Conservation (phyloP, 495 filamentous ascomycete species). For the Penicillium cataractarum region DNA sequence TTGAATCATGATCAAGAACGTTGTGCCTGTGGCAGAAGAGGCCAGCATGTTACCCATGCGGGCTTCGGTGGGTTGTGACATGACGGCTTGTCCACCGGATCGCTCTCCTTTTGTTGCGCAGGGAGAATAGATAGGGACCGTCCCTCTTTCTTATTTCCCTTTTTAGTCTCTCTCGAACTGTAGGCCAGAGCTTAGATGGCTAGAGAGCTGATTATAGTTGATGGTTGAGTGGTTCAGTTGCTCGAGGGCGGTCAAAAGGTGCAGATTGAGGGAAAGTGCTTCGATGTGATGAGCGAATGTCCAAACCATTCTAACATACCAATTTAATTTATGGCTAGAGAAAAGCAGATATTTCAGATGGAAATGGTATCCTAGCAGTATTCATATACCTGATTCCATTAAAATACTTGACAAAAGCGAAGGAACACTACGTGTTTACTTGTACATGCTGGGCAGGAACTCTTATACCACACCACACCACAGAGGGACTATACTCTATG, state of each 20-base stretch:
- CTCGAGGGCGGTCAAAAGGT: constrained; percentile 3
- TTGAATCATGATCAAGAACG: constrained; percentile 84
- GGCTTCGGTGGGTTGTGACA: constrained; percentile 22
- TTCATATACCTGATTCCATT: background rate
- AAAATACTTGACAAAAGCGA: background rate
- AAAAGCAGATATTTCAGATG: no score
- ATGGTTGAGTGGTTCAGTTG: background rate
- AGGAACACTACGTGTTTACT: background rate
- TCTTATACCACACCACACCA: no score
- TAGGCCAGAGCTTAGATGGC: background rate
- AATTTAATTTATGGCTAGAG: no score
- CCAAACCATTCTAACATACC: no score
- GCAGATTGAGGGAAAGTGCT: background rate
- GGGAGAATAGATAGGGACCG: background rate
- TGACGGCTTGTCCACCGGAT: background rate
- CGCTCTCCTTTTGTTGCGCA: background rate
- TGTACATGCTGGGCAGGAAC: no score
- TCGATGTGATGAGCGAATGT: no score
- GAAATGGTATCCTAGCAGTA: background rate
- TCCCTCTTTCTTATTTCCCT: background rate
- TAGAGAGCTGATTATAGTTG: background rate
- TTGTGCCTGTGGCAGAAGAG: constrained; percentile 69
- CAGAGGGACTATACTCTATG: background rate
- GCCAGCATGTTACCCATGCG: constrained; percentile 29
- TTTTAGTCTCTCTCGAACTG: background rate